Evolutionary conservation across 768 basidiomycete genomes (phyloP).

Genomic region (Trametopsis cervina): DNA sequence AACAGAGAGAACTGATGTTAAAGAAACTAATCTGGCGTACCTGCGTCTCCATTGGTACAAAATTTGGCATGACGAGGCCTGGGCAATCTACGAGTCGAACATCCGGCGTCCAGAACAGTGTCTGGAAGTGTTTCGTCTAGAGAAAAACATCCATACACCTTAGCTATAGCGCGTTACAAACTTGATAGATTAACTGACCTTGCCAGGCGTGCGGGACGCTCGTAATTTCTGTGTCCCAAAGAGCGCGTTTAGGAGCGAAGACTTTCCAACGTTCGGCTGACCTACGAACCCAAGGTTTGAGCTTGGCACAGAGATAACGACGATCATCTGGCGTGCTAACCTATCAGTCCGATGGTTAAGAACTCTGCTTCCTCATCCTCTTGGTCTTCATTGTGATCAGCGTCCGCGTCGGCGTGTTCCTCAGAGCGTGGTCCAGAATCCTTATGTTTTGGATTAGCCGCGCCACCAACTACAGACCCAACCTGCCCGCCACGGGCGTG

Average conservation of each 20-base stretch:
- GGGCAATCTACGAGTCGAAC: conserved; percentile 94
- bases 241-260: conserved; percentile 84
- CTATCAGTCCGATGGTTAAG: conserved; percentile 79
- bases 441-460: conserved; percentile 28
- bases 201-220: conserved; percentile 83
- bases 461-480: conserved; percentile 38
- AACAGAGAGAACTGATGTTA: no score
- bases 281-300: conserved; percentile 33
- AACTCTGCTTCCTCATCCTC: conserved; percentile 38
- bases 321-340: conserved; percentile 20
- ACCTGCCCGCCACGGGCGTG: conserved; percentile 36
- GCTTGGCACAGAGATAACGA: no score
- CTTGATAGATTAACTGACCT: conserved; percentile 35
- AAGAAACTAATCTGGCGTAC: no score
- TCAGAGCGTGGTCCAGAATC: background rate
- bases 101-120: conserved; percentile 80
- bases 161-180: background rate
- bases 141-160: background rate
- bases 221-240: conserved; percentile 74
- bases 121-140: conserved; percentile 94
- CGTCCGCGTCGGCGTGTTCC: conserved; percentile 20
- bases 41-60: conserved; percentile 79
- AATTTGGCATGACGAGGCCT: conserved; percentile 86
- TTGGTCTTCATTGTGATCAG: conserved; percentile 8
- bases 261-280: conserved; percentile 96